Conservation (phyloP, 2,329 filamentous ascomycete genomes). For the Colletotrichum viniferum region DNA sequence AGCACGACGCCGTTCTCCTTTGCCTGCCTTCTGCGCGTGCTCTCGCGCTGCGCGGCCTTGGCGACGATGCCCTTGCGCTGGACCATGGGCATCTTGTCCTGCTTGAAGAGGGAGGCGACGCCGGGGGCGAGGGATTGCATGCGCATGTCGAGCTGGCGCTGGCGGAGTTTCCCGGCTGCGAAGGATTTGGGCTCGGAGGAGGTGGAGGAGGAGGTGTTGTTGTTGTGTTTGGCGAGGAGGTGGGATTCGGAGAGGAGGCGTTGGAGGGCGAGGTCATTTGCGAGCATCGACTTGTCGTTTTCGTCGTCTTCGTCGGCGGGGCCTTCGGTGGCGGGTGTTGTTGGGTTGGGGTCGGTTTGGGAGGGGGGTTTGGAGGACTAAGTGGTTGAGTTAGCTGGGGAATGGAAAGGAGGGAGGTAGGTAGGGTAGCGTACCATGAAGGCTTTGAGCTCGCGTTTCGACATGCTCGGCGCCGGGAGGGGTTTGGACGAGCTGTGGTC, state of each 20-base stretch:
- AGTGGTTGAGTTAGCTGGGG: neutral
- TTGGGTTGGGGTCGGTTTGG: conserved; percentile 28
- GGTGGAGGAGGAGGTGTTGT: conserved; percentile 42
- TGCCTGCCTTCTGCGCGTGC: conserved; percentile 76
- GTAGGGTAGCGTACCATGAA: conserved; percentile 67
- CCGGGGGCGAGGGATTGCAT: conserved; percentile 67
- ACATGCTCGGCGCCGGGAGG: conserved; percentile 49
- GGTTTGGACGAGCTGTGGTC: conserved; percentile 56
- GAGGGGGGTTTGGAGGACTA: conserved; percentile 56
- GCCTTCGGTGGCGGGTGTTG: conserved; percentile 25
- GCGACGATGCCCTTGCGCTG: conserved; percentile 83
- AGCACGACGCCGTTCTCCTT: conserved; percentile 90
- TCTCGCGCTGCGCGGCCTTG: conserved; percentile 69
- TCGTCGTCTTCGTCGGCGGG: conserved; percentile 48
- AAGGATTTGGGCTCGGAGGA: conserved; percentile 46
- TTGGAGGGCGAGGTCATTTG: conserved; percentile 91
- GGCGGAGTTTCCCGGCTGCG: conserved; percentile 71
- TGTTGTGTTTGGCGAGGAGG: conserved; percentile 64
- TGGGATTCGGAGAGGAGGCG: conserved; percentile 91
- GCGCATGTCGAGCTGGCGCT: conserved; percentile 83
- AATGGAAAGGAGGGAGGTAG: neutral
- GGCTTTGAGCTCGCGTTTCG: conserved; percentile 73
- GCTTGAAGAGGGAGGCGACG: conserved; percentile 66
- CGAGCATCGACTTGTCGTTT: conserved; percentile 72
- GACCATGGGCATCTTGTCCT: conserved; percentile 87